These are phyloP conservation scores for Seminavis robusta DNA, from an alignment of 108 stramenopile species.

Conservation along the genomic window DNA sequence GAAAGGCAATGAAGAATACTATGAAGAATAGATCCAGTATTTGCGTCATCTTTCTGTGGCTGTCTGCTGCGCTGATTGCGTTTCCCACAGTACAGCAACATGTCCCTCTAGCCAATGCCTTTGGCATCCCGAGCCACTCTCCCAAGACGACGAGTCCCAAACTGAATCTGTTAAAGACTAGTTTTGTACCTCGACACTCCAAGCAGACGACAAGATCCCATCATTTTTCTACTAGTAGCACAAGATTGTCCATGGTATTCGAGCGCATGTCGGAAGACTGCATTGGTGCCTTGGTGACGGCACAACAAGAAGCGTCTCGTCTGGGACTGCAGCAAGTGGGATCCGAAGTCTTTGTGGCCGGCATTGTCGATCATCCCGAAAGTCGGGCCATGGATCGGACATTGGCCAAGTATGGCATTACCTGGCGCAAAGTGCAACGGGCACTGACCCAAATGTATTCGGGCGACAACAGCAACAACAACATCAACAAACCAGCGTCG, in stretches of 20 bases:
- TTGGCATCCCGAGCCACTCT: no score
- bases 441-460: constrained; percentile 28
- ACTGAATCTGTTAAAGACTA: no score
- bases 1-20: no score
- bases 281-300: constrained; percentile 47
- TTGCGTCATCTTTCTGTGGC: no score
- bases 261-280: constrained; percentile 69
- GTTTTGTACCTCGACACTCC: no score
- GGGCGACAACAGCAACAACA: constrained; percentile 7
- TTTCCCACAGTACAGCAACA: no score
- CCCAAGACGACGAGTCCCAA: no score
- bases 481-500: background rate
- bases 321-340: constrained; percentile 25
- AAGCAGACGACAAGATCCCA: no score
- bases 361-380: constrained; percentile 51
- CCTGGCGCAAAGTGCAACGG: constrained; percentile 19
- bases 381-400: constrained; percentile 27
- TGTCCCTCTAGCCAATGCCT: no score
- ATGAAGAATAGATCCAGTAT: no score
- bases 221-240: no score
- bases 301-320: constrained; percentile 42
- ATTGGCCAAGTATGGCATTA: constrained; percentile 43
- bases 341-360: constrained; percentile 32
- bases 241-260: constrained; percentile 34
- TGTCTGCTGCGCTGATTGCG: no score